Percentiles rank a stretch among this genome's conserved stretches.
Evolutionary conservation across 2,329 filamentous ascomycete genomes (phyloP).

Genomic region (Aspergillus ibericus): DNA sequence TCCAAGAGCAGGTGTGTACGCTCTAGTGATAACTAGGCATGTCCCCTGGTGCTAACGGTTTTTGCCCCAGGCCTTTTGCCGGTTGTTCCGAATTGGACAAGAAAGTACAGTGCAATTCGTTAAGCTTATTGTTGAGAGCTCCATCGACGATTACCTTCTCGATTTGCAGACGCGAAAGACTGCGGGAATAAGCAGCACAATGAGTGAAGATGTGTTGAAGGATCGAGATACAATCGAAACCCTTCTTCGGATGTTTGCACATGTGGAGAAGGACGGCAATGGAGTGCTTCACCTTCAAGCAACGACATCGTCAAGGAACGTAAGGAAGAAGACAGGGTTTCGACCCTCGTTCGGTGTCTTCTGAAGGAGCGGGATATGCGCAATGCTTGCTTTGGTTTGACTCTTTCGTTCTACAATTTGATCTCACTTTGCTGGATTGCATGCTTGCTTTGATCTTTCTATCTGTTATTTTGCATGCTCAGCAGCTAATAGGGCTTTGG

Average conservation of each 20-base stretch:
- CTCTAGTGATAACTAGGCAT: neutral
- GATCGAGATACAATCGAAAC: conserved; percentile 16
- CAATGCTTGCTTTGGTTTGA: no score
- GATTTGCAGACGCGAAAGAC: conserved; percentile 58
- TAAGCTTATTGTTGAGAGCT: conserved; percentile 29
- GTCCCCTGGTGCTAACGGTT: conserved; percentile 4
- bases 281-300: conserved; percentile 5
- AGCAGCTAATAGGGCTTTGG: no score
- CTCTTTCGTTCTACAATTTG: no score
- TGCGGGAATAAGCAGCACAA: conserved; percentile 21
- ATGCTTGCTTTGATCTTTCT: no score
- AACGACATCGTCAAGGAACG: neutral
- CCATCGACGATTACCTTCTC: conserved; percentile 41
- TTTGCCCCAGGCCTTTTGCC: conserved; percentile 48
- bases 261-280: conserved; percentile 11
- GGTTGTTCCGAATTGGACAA: conserved; percentile 68
- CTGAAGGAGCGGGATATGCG: neutral
- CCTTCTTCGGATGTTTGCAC: conserved; percentile 30
- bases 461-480: no score
- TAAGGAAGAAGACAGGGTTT: neutral
- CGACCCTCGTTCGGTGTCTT: neutral
- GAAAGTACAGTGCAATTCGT: conserved; percentile 59
- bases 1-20: conserved; percentile 59
- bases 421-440: no score
- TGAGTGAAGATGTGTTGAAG: conserved; percentile 23